Conservation (phyloP, 75 land plant genomes). For the Ceratopteris richardii region DNA sequence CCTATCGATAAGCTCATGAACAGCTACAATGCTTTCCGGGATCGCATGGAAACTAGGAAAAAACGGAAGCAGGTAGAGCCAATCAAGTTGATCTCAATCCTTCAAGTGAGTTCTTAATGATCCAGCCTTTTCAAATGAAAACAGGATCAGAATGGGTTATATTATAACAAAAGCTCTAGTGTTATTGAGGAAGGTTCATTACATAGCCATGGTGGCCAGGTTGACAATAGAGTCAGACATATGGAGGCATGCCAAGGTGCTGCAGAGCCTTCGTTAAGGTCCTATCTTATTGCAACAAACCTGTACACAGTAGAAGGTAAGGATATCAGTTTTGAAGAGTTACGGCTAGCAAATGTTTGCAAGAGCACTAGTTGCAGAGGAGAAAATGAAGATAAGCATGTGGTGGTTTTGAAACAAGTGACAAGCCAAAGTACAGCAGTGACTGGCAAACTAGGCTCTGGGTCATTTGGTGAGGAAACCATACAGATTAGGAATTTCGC, state of each 20-base stretch:
- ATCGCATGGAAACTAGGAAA: constrained; percentile 4
- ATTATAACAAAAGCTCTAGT: not conserved
- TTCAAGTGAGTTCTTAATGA: not conserved
- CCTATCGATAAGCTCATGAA: constrained; percentile 1
- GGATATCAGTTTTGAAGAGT: constrained; percentile 4
- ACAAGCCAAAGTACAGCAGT: not conserved
- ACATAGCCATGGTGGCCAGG: not conserved
- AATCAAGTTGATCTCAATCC: not conserved
- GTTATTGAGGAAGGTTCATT: not conserved
- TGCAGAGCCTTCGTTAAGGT: not conserved
- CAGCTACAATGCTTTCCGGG: not conserved
- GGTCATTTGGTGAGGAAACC: constrained; percentile 39
- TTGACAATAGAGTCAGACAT: no score
- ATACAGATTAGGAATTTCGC: constrained; percentile 46
- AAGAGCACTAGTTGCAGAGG: not conserved
- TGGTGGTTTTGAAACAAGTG: not conserved
- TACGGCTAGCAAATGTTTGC: constrained; percentile 2
- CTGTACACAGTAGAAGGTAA: not conserved
- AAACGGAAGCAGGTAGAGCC: not conserved
- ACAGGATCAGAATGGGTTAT: not conserved
- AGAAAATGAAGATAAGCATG: not conserved
- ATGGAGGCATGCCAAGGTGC: not conserved
- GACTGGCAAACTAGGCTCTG: not conserved
- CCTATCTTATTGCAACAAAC: not conserved
- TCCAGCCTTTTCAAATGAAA: not conserved